These are phyloP conservation scores for Xylariaceae sp. DNA, from an alignment of 2,329 filamentous ascomycete genomes.

Conservation along the genomic window DNA sequence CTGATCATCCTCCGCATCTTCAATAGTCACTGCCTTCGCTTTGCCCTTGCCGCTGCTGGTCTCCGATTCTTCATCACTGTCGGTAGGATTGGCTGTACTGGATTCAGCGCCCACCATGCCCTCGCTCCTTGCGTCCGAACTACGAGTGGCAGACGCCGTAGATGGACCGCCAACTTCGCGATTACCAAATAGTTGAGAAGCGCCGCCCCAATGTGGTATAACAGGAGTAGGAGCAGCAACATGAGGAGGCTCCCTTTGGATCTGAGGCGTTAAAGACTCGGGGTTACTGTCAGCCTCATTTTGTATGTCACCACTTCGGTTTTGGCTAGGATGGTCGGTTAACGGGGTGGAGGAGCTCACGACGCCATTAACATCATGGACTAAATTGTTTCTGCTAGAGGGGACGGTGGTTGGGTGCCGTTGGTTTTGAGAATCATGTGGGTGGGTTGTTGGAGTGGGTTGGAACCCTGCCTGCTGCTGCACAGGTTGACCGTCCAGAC, in stretches of 20 bases:
- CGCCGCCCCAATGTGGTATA: conserved; percentile 57
- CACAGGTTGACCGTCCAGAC: conserved; percentile 50
- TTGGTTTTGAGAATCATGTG: conserved; percentile 24
- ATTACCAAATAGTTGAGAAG: conserved; percentile 54
- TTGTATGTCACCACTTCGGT: conserved; percentile 13
- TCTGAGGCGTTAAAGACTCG: conserved; percentile 20
- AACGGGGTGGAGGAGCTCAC: conserved; percentile 12
- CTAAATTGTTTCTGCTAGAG: conserved; percentile 13
- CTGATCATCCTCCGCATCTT: conserved; percentile 30
- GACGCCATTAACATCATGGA: conserved; percentile 5
- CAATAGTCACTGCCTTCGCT: conserved; percentile 39
- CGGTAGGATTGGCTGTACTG: conserved; percentile 15
- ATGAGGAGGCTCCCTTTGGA: conserved; percentile 35
- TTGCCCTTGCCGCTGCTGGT: conserved; percentile 30
- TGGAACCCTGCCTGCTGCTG: conserved; percentile 27
- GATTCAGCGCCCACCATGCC: not conserved
- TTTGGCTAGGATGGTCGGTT: conserved; percentile 2
- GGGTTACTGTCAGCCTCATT: conserved; percentile 3
- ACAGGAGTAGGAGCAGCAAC: conserved; percentile 57
- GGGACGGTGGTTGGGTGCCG: conserved; percentile 22
- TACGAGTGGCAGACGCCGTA: conserved; percentile 14
- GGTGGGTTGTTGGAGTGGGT: conserved; percentile 18
- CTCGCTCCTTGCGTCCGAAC: conserved; percentile 12
- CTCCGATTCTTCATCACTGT: conserved; percentile 29
- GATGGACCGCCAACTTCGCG: conserved; percentile 29